Evolutionary conservation across 2,329 filamentous ascomycete species (phyloP).

Genomic region (Alternaria postmessia): DNA sequence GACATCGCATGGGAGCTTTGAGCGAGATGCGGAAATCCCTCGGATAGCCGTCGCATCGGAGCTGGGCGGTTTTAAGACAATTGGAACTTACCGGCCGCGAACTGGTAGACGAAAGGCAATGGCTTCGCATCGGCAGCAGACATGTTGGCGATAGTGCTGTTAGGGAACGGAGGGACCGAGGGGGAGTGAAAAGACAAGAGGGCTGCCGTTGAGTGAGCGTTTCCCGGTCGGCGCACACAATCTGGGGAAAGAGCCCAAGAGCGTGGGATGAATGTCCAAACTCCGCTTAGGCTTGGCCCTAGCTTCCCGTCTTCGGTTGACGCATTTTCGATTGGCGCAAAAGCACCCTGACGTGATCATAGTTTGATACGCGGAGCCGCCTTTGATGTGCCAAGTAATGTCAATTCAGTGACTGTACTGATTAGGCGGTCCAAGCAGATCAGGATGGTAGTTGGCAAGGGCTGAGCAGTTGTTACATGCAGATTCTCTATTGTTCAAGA

Average conservation of each 20-base stretch:
- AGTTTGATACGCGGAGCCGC: not conserved
- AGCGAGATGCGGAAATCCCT: slow-evolving; percentile 8
- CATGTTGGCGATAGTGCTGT: slow-evolving; percentile 47
- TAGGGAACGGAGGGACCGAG: slow-evolving; percentile 15
- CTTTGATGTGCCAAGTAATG: slow-evolving; percentile 6
- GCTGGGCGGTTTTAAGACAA: slow-evolving; percentile 35
- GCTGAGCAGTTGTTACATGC: not conserved
- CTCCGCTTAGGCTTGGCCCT: slow-evolving; percentile 20
- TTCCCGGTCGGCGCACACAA: slow-evolving; percentile 28
- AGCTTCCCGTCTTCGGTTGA: slow-evolving; percentile 32
- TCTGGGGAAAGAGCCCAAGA: slow-evolving; percentile 37
- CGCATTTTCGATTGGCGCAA: slow-evolving; percentile 18
- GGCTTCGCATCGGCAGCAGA: slow-evolving; percentile 68
- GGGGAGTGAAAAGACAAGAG: slow-evolving; percentile 20
- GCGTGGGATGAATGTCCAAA: slow-evolving; percentile 39
- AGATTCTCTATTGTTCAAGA: too few relatives aligned
- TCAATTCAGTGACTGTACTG: slow-evolving; percentile 8
- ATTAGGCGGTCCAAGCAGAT: not conserved
- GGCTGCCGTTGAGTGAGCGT: slow-evolving; percentile 22
- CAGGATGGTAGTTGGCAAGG: not conserved
- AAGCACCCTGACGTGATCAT: slow-evolving; percentile 12
- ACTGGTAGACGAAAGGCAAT: slow-evolving; percentile 92
- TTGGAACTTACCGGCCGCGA: slow-evolving; percentile 77
- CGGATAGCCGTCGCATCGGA: slow-evolving; percentile 23
- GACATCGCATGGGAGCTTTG: slow-evolving; percentile 4